phyloP scores from a whole-genome alignment of 2,329 filamentous ascomycete species.

The Plenodomus biglobosus region DNA sequence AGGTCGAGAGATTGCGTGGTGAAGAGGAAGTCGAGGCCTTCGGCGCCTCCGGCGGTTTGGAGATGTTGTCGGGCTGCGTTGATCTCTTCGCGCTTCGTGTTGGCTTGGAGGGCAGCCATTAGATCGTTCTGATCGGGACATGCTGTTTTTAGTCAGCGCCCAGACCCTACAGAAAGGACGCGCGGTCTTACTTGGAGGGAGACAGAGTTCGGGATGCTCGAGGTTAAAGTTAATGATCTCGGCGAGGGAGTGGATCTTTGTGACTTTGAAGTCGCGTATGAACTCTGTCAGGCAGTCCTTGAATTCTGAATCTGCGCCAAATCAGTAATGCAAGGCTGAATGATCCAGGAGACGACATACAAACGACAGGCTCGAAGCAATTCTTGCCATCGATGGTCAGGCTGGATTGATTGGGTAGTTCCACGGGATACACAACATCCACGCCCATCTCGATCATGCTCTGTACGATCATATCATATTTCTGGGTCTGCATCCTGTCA shows the following conservation, averaged over 20 bases:
- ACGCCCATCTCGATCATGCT: slow-evolving; percentile 42
- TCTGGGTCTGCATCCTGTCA: slow-evolving; percentile 32
- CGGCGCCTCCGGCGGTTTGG: slow-evolving; percentile 30
- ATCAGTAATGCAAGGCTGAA: slow-evolving; percentile 1
- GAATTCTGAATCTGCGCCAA: slow-evolving; percentile 37
- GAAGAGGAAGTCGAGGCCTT: slow-evolving; percentile 40
- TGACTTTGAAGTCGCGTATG: slow-evolving; percentile 38
- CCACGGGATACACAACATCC: slow-evolving; percentile 40
- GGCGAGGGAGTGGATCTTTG: slow-evolving; percentile 42
- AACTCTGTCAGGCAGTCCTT: slow-evolving; percentile 39
- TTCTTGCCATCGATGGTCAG: slow-evolving; percentile 38
- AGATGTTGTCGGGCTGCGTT: slow-evolving; percentile 32
- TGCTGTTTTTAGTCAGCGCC: slow-evolving; percentile 12
- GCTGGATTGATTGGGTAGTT: slow-evolving; percentile 32
- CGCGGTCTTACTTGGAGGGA: slow-evolving; percentile 29
- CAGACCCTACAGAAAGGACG: neutral
- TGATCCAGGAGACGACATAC: slow-evolving; percentile 21
- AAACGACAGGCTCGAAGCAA: slow-evolving; percentile 42
- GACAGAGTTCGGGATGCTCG: slow-evolving; percentile 39
- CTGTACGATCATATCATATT: slow-evolving; percentile 41
- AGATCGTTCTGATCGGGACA: slow-evolving; percentile 43
- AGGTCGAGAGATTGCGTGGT: slow-evolving; percentile 34
- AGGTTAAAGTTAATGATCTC: slow-evolving; percentile 45
- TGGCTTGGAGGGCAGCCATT: slow-evolving; percentile 34
- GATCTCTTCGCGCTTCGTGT: slow-evolving; percentile 26